Base-by-base conservation (phyloP, 768 basidiomycete species). In the Calocera cornea region DNA sequence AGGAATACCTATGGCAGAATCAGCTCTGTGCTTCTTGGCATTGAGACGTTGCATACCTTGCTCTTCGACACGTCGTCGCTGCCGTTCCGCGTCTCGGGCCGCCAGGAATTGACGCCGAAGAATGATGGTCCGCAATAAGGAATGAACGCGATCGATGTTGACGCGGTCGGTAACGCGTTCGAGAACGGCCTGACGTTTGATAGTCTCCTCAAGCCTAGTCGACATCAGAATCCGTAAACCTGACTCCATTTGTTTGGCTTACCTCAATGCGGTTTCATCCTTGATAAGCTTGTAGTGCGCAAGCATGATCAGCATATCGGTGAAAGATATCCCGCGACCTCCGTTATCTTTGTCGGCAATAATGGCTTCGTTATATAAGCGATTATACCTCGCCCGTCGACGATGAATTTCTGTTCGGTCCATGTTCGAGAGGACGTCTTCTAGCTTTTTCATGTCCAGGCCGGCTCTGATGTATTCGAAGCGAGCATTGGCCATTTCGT, bases 231-330 rank as follows among this genome's bases (percentile, higher is more conserved):
- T 22, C 36, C 2, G 49, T 22, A 0, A 19, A 1, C 5, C 2
- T n/a, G 29, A 24, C 1, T 3, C 2, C 17, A 34, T 34, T 1
- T 8, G 8, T 8, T 14, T 27, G 16, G 83, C 91, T 74, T 75
- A 95, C 95, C 86, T 83, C 29, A 98, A 78, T 16, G 95, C 95
- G 34, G 92, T 89, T 31, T 84, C 84, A 76, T 97, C 93, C 64
- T 91, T 83, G 70, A 97, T 92, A 65, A 98, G 78, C 75, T 91
- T 94, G 78, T 97, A 87, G 74, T 97, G 95, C 0, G 91, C 88
- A 41, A 98, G 79, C 50, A 97, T 78, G 36, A 89, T 74, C 1
- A 98, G 82, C 90, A 95, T 95, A 50, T 86, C 84, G 0, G 87
- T 90, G 79, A 97, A 97, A 27, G 91, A 89, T 68, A 98, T 92